Conservation (phyloP, 805 yeast genomes). For the Nakazawaea siamensis region DNA sequence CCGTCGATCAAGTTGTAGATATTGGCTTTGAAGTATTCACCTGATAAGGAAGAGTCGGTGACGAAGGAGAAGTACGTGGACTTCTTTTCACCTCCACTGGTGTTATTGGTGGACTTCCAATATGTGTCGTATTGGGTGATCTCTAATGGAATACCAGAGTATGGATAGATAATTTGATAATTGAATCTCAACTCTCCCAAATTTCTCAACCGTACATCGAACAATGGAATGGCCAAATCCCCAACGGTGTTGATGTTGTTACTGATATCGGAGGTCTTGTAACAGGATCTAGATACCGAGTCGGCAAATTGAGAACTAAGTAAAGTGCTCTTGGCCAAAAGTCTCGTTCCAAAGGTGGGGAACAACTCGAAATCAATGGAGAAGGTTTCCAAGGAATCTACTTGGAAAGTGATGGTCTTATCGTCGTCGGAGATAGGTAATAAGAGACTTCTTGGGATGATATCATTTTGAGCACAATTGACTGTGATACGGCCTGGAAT, state of each 20-base stretch:
- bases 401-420: conserved; percentile 68
- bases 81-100: conserved; percentile 7
- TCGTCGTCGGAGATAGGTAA: conserved; percentile 68
- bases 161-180: conserved; percentile 85
- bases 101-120: conserved; percentile 83
- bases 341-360: conserved; percentile 90
- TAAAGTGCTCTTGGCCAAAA: conserved; percentile 84
- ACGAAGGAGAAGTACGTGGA: conserved; percentile 54
- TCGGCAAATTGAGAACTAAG: conserved; percentile 44
- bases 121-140: conserved; percentile 91
- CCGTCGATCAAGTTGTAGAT: conserved; percentile 76
- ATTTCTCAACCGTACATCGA: conserved; percentile 72
- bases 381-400: conserved; percentile 67
- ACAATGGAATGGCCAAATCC: conserved; percentile 54
- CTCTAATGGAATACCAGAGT: conserved; percentile 73
- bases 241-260: conserved; percentile 27
- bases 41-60: conserved; percentile 84
- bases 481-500: conserved; percentile 80
- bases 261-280: conserved; percentile 26
- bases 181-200: conserved; percentile 75
- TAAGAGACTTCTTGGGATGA: conserved; percentile 80
- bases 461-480: conserved; percentile 66
- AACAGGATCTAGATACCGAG: conserved; percentile 12
- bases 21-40: conserved; percentile 63
- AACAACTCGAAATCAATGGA: conserved; percentile 81